phyloP scores from a whole-genome alignment of 768 basidiomycete species.

The Guyanaporus albipodus region DNA sequence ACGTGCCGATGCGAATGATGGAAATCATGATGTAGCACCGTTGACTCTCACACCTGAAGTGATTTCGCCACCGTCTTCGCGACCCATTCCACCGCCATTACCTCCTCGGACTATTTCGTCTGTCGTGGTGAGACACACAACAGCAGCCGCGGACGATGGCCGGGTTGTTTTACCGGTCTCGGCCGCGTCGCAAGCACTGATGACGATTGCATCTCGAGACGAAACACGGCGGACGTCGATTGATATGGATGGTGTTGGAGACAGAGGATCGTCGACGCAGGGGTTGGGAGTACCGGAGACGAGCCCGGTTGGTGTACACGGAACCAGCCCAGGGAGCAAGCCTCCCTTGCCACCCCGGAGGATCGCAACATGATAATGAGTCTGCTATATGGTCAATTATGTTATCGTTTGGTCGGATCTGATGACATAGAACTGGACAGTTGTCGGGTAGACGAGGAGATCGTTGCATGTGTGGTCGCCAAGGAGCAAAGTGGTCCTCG shows the following conservation, averaged over 20 bases:
- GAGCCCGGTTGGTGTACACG: constrained; percentile 3
- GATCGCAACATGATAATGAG: constrained; percentile 7
- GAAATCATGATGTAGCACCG: constrained; percentile 30
- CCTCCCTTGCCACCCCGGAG: constrained; percentile 37
- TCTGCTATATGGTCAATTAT: background rate
- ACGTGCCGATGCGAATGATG: constrained; percentile 16
- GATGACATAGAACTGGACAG: no score
- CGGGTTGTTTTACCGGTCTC: constrained; percentile 21
- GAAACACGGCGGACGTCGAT: constrained; percentile 30
- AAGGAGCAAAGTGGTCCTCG: background rate
- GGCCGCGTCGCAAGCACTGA: constrained; percentile 52
- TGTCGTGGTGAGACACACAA: constrained; percentile 27
- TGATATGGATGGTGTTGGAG: constrained; percentile 16
- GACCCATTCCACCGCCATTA: constrained; percentile 35
- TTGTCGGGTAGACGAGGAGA: background rate
- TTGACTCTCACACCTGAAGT: constrained; percentile 25
- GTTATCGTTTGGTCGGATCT: no score
- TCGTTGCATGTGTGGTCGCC: no score
- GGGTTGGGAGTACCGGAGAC: constrained; percentile 3
- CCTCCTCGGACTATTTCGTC: constrained; percentile 40
- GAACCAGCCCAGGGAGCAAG: constrained; percentile 11
- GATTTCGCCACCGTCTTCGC: constrained; percentile 21
- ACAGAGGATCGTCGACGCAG: constrained; percentile 2
- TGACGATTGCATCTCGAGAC: constrained; percentile 52
- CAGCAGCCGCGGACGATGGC: constrained; percentile 24